These are phyloP conservation scores for Aspergillus haitiensis DNA, from an alignment of 495 filamentous ascomycete genomes.

Conservation along the genomic window DNA sequence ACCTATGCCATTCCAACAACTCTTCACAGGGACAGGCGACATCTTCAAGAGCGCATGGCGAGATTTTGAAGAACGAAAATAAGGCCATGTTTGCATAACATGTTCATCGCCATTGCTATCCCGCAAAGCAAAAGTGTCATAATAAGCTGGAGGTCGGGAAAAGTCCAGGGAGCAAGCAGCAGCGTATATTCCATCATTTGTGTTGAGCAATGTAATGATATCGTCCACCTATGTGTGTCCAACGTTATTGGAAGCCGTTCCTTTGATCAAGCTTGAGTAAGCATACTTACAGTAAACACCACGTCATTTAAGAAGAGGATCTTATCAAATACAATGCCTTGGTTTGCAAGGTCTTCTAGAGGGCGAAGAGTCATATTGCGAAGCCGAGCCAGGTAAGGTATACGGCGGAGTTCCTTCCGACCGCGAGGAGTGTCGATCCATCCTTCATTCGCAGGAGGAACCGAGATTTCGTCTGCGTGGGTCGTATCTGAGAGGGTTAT, in stretches of 20 bases:
- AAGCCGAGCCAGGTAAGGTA: slow-evolving; percentile 65
- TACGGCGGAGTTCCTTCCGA: slow-evolving; percentile 57
- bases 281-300: slow-evolving; percentile 59
- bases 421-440: slow-evolving; percentile 18
- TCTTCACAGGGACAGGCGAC: slow-evolving; percentile 64
- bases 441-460: slow-evolving; percentile 36
- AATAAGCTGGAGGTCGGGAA: slow-evolving; percentile 63
- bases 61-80: slow-evolving; percentile 64
- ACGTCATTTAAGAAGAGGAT: slow-evolving; percentile 77
- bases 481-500: slow-evolving; percentile 56
- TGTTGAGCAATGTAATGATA: slow-evolving; percentile 67
- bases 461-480: slow-evolving; percentile 54
- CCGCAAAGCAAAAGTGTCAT: slow-evolving; percentile 84
- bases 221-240: slow-evolving; percentile 51
- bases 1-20: slow-evolving; percentile 85
- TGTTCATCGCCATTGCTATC: slow-evolving; percentile 64
- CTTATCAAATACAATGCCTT: slow-evolving; percentile 61
- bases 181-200: slow-evolving; percentile 70
- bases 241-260: neutral
- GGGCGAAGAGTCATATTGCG: slow-evolving; percentile 59
- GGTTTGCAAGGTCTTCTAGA: slow-evolving; percentile 41
- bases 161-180: slow-evolving; percentile 85
- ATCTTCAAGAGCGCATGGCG: slow-evolving; percentile 55
- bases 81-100: slow-evolving; percentile 71
- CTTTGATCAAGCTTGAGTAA: neutral